phyloP scores from a whole-genome alignment of 2,329 filamentous ascomycete species.

The Xylariales sp. region DNA sequence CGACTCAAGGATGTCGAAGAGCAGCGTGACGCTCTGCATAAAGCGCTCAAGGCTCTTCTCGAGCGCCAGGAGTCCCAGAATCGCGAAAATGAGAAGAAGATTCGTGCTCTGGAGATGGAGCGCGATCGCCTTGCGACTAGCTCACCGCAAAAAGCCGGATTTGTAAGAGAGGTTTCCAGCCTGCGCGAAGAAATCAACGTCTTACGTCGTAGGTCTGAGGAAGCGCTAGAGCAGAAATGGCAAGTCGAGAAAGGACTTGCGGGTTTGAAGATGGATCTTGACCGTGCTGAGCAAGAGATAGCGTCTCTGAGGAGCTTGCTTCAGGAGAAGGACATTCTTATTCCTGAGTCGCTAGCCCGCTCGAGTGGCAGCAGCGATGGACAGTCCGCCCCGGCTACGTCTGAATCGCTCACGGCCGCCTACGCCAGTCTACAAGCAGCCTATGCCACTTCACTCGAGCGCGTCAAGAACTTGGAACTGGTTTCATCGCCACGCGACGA shows the following conservation, averaged over 20 bases:
- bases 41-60: constrained; percentile 77
- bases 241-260: constrained; percentile 86
- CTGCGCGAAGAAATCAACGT: constrained; percentile 81
- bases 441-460: constrained; percentile 61
- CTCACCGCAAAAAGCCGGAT: constrained; percentile 70
- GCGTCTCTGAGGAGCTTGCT: constrained; percentile 73
- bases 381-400: constrained; percentile 49
- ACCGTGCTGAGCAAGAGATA: constrained; percentile 91
- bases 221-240: constrained; percentile 93
- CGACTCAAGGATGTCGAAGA: constrained; percentile 88
- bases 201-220: constrained; percentile 81
- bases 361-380: constrained; percentile 32
- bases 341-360: constrained; percentile 55
- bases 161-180: constrained; percentile 75
- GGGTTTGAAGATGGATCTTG: constrained; percentile 92
- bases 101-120: constrained; percentile 71
- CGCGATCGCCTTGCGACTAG: constrained; percentile 66
- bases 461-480: constrained; percentile 60
- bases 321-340: constrained; percentile 75
- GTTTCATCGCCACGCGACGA: constrained; percentile 43
- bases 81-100: constrained; percentile 76
- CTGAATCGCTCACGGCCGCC: constrained; percentile 66
- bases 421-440: constrained; percentile 72
- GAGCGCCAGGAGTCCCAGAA: constrained; percentile 82
- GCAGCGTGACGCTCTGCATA: constrained; percentile 88